Conservation (phyloP, 345 rosid genomes). For the Dimocarpus longan region DNA sequence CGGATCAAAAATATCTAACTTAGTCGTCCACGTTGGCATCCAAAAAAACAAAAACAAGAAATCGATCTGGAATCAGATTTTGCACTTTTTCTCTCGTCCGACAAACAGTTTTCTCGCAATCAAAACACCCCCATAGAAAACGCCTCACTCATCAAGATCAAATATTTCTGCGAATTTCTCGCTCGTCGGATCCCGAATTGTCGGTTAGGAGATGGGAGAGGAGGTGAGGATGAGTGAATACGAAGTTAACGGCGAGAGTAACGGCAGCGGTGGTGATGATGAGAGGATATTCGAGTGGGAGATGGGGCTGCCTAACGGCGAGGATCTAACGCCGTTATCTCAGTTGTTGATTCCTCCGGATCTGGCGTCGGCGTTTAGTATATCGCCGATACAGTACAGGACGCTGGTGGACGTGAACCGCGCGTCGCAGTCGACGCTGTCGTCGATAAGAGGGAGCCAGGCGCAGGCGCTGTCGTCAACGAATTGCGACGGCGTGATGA, state of each 20-base stretch:
- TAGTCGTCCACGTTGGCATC: slow-evolving; percentile 76
- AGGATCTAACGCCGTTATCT: slow-evolving; percentile 75
- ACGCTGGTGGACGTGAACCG: slow-evolving; percentile 66
- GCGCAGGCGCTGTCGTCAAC: slow-evolving; percentile 38
- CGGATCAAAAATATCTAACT: slow-evolving; percentile 75
- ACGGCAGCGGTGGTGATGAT: slow-evolving; percentile 49
- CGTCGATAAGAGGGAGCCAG: slow-evolving; percentile 46
- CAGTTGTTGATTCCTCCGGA: slow-evolving; percentile 67
- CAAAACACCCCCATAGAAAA: slow-evolving; percentile 34
- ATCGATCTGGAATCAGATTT: slow-evolving; percentile 63
- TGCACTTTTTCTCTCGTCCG: slow-evolving; percentile 46
- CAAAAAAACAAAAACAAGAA: background rate
- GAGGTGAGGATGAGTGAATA: slow-evolving; percentile 49
- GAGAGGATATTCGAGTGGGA: slow-evolving; percentile 84
- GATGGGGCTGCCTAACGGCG: slow-evolving; percentile 70
- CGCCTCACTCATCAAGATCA: slow-evolving; percentile 5
- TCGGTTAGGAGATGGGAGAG: slow-evolving; percentile 34
- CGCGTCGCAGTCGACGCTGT: slow-evolving; percentile 69
- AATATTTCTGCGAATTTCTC: background rate
- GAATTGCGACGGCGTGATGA: slow-evolving; percentile 37
- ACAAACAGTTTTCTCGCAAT: background rate
- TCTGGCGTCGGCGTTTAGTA: slow-evolving; percentile 87
- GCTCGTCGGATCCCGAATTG: background rate
- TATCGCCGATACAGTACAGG: slow-evolving; percentile 58
- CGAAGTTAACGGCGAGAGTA: slow-evolving; percentile 16